These are phyloP conservation scores for Suaeda aralocaspica DNA, from an alignment of 148 eudicot species.

Conservation along the genomic window DNA sequence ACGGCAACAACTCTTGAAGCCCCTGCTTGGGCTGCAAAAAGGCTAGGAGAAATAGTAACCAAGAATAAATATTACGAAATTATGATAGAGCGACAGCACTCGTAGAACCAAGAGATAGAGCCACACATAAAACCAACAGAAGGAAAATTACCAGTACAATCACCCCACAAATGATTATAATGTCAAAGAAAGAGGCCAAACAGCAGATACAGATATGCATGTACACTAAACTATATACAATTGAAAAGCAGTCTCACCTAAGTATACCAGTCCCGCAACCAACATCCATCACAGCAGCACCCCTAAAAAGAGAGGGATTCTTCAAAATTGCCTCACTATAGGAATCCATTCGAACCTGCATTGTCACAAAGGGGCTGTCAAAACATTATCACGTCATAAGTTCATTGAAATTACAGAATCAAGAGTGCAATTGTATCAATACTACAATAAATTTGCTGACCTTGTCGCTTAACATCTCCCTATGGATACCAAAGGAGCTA, in stretches of 20 bases:
- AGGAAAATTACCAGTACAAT: background rate
- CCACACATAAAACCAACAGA: background rate
- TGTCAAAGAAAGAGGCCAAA: too few species aligned
- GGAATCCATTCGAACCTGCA: constrained; percentile 88
- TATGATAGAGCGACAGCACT: background rate
- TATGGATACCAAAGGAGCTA: constrained; percentile 92
- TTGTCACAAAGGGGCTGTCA: constrained; percentile 2
- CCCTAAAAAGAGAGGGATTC: constrained; percentile 70
- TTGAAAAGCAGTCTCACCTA: constrained; percentile 45
- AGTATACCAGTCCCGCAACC: constrained; percentile 98
- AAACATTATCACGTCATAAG: background rate
- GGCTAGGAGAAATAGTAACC: constrained; percentile 48
- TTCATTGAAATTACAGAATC: background rate
- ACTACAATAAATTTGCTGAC: constrained; percentile 24
- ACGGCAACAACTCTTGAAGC: constrained; percentile 86
- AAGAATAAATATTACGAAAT: constrained; percentile 23
- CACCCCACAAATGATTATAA: background rate
- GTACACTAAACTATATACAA: background rate
- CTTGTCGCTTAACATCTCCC: constrained; percentile 98
- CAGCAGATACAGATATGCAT: background rate
- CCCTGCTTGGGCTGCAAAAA: constrained; percentile 95
- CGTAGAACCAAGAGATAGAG: too few species aligned
- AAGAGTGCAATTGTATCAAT: background rate
- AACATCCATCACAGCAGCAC: constrained; percentile 81
- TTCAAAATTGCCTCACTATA: constrained; percentile 71